Evolutionary conservation across 1,139 yeast genomes (phyloP), one percentile per base, ranked within the genome.

Genomic region (Maudiozyma humilis): DNA sequence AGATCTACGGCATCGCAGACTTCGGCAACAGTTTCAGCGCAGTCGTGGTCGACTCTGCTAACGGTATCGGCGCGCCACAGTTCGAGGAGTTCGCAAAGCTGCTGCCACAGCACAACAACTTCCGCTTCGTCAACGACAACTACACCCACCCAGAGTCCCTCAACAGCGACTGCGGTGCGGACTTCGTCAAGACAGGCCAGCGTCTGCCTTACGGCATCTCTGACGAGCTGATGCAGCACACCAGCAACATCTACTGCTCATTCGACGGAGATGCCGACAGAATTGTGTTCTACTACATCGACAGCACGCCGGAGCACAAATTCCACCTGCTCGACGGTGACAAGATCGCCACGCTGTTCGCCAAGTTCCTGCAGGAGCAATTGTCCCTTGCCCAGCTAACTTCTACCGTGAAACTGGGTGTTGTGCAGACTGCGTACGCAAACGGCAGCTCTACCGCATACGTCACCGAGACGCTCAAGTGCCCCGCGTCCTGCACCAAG

Each of bases 221-320:
- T 1, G 10, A 32, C 10, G 32, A 25, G 1, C 29, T 18, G n/a
- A 53, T 57, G 13, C 41, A 37, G 4, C 46, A 54, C 13, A 46
- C 54, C 10, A 59, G 67, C 4, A 70, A 68, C 45, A 67, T 89
- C 41, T 83, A 78, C 56, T 85, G 94, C 8, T 86, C 95, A 1
- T 88, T 87, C 59, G 98, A 91, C 62, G 99, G 98, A 40, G 99
- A 91, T 62, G 98, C 98, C 3, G 99, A 91, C 63, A 75, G 99
- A 57, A 80, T 91, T 46, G 85, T 91, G 23, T 87, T 88, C 58
- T 91, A 87, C 66, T 88, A 79, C 63, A 69, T 72, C 38, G 76
- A 75, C 46, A 61, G 59, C 1, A 53, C 30, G 13, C n/a, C 27
- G 27, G 27, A 23, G 8, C 12, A 65, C 2, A 60, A 62, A 32